phyloP scores from a whole-genome alignment of 78 protist genomes.

The Bigelowiella natans region DNA sequence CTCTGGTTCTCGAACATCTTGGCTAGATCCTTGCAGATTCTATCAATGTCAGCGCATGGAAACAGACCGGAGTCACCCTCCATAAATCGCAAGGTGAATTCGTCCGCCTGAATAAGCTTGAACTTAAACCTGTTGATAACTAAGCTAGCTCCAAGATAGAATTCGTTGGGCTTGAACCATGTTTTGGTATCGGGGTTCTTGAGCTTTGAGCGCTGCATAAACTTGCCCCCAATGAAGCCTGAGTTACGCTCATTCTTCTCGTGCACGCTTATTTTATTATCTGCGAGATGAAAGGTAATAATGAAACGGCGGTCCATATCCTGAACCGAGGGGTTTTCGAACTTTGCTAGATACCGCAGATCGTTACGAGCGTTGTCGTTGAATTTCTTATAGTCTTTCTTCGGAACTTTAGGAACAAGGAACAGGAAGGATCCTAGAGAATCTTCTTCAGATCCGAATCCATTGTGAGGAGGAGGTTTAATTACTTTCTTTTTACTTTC shows the following conservation, averaged over 20 bases:
- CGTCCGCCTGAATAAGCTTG: conserved; percentile 4
- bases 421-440: conserved; percentile 26
- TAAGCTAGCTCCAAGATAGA: conserved; percentile 20
- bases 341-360: neutral
- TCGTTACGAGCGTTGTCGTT: conserved; percentile 18
- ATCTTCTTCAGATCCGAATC: conserved; percentile 57
- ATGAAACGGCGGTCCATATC: conserved; percentile 37
- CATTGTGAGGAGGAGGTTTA: conserved; percentile 38
- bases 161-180: neutral
- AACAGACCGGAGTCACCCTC: neutral
- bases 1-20: neutral
- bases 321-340: neutral
- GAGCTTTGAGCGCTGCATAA: conserved; percentile 27
- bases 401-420: conserved; percentile 53
- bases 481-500: neutral
- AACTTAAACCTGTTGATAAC: neutral
- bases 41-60: neutral
- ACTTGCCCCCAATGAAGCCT: conserved; percentile 56
- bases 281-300: conserved; percentile 36
- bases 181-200: neutral
- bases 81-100: neutral
- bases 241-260: conserved; percentile 50
- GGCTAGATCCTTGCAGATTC: neutral
- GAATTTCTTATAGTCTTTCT: conserved; percentile 28
- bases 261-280: conserved; percentile 42